phyloP scores from a whole-genome alignment of 257 asterid genomes.

The Solanum ossicruentum region DNA sequence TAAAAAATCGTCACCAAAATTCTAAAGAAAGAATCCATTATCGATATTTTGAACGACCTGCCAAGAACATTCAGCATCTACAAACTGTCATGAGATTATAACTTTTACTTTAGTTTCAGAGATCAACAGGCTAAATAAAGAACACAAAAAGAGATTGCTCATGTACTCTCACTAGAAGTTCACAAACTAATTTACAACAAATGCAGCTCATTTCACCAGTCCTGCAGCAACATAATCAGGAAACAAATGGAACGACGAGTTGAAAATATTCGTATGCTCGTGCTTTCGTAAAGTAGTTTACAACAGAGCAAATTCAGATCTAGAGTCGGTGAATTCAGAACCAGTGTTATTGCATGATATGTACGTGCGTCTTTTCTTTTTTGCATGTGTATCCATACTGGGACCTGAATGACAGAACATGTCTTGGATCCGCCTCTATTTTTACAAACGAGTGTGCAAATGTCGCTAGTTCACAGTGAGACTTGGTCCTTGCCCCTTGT shows the following conservation, averaged over 20 bases:
- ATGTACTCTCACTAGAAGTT: neutral
- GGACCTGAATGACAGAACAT: neutral
- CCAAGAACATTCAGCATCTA: no score
- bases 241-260: neutral
- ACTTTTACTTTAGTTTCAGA: no score
- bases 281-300: neutral
- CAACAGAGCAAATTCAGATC: neutral
- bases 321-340: neutral
- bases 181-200: neutral
- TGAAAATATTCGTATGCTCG: neutral
- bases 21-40: no score
- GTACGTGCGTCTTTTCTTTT: neutral
- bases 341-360: neutral
- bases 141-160: neutral
- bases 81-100: no score
- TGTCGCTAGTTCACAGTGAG: slow-evolving; percentile 23
- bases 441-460: neutral
- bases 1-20: no score
- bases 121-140: neutral
- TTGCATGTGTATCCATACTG: neutral
- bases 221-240: neutral
- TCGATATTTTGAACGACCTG: no score
- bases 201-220: neutral
- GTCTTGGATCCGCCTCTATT: neutral
- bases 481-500: slow-evolving; percentile 41